Percentiles rank a stretch among this genome's conserved stretches.
These are phyloP conservation scores for Coemansia sp. DNA, from an alignment of 192 early-diverging fungal genomes.

Conservation along the genomic window DNA sequence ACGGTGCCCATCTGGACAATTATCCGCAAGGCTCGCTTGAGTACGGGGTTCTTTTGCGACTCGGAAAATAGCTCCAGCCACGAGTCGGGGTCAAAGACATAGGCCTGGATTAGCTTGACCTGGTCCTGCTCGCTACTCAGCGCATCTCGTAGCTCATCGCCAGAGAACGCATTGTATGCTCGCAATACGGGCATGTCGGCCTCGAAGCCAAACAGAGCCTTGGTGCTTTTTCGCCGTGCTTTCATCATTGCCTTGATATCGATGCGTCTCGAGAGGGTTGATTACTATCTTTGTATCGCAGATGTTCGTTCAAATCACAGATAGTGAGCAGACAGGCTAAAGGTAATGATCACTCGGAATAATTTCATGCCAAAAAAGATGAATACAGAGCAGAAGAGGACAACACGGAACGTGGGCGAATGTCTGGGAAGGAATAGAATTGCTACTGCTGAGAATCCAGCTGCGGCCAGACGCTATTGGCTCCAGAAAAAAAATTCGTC, in stretches of 20 bases:
- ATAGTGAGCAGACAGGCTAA: neutral
- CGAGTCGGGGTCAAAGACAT: conserved; percentile 40
- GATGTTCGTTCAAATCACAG: neutral
- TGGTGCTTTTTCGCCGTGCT: conserved; percentile 51
- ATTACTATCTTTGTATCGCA: neutral
- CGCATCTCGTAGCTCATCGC: conserved; percentile 42
- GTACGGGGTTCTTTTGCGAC: conserved; percentile 45
- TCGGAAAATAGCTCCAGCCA: conserved; percentile 45
- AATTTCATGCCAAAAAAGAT: neutral
- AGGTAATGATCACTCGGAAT: neutral
- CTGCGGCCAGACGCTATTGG: conserved; percentile 7
- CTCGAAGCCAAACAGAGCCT: conserved; percentile 50
- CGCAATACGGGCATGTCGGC: conserved; percentile 47
- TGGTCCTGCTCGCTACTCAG: conserved; percentile 48
- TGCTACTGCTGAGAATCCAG: conserved; percentile 8
- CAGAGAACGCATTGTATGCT: conserved; percentile 45
- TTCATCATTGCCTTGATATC: conserved; percentile 34
- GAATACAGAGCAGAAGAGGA: neutral
- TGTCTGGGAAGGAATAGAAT: neutral
- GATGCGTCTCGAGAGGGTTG: neutral
- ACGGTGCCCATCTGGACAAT: conserved; percentile 54
- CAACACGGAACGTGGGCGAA: neutral
- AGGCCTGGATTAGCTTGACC: conserved; percentile 42
- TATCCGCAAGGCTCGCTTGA: conserved; percentile 52
- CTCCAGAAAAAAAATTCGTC: neutral